Conservation (phyloP, 2,329 filamentous ascomycete species). For the Colletotrichum australisinense region DNA sequence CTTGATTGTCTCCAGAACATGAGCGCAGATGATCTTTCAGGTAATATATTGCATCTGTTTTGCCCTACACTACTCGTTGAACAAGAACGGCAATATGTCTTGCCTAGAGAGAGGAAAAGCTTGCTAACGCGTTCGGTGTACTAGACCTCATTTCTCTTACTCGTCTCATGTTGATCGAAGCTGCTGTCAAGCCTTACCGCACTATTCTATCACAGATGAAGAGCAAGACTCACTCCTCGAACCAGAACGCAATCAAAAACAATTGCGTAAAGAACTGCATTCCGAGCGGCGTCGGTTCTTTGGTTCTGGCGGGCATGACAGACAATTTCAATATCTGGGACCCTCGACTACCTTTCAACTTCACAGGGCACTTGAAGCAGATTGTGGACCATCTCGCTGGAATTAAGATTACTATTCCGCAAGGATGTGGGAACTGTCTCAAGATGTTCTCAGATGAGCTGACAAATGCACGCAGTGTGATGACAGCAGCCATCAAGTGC, state of each 20-base stretch:
- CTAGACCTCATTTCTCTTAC: not conserved
- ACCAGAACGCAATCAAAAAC: too few species aligned
- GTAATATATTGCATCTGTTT: too few species aligned
- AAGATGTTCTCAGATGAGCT: not conserved
- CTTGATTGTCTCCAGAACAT: not conserved
- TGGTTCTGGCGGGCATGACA: not conserved
- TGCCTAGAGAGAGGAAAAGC: not conserved
- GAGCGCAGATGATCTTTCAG: not conserved
- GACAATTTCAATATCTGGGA: not conserved
- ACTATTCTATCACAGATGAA: not conserved
- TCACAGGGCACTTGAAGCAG: not conserved
- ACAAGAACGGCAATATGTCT: not conserved
- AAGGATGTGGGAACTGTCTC: not conserved
- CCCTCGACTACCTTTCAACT: not conserved
- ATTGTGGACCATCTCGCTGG: not conserved
- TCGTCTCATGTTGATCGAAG: not conserved
- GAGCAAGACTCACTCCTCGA: too few species aligned
- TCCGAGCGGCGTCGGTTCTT: not conserved
- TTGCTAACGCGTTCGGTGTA: not conserved
- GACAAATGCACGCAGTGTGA: not conserved
- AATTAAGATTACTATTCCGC: not conserved
- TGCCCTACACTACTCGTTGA: too few species aligned
- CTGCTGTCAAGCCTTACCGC: not conserved
- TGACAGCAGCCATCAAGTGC: not conserved
- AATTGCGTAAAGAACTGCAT: not conserved